These are phyloP conservation scores for Amaranthus palmeri DNA, from an alignment of 148 eudicot genomes.

Conservation along the genomic window DNA sequence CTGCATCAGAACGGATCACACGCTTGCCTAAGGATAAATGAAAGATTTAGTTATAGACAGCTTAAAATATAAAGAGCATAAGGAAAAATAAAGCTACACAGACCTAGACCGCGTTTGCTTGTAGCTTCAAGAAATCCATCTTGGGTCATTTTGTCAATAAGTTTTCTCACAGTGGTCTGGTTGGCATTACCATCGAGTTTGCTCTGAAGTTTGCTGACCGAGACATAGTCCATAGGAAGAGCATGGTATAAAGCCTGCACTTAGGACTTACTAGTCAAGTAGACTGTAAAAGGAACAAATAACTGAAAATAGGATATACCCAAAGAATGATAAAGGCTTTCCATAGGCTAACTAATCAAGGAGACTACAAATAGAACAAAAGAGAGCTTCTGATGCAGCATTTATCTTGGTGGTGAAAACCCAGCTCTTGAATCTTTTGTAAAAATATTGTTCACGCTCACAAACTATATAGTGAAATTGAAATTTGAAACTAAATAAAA, in stretches of 20 bases:
- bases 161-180: conserved; percentile 57
- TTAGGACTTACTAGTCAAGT: conserved; percentile 9
- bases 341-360: background rate
- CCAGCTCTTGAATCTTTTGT: background rate
- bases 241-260: conserved; percentile 86
- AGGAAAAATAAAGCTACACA: conserved; percentile 4
- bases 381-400: background rate
- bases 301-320: background rate
- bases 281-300: background rate
- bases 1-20: conserved; percentile 72
- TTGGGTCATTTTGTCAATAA: conserved; percentile 72
- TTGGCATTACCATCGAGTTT: conserved; percentile 75
- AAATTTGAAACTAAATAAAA: background rate
- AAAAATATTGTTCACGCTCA: background rate
- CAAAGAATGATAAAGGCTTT: background rate
- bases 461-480: background rate
- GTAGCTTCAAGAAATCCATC: conserved; percentile 80
- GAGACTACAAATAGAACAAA: background rate
- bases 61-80: background rate
- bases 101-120: conserved; percentile 78
- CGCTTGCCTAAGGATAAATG: conserved; percentile 61
- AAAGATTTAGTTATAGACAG: background rate
- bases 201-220: conserved; percentile 68
- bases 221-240: conserved; percentile 77
- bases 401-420: background rate